phyloP scores from a whole-genome alignment of 345 rosid species.

The Rhizophora apiculata region DNA sequence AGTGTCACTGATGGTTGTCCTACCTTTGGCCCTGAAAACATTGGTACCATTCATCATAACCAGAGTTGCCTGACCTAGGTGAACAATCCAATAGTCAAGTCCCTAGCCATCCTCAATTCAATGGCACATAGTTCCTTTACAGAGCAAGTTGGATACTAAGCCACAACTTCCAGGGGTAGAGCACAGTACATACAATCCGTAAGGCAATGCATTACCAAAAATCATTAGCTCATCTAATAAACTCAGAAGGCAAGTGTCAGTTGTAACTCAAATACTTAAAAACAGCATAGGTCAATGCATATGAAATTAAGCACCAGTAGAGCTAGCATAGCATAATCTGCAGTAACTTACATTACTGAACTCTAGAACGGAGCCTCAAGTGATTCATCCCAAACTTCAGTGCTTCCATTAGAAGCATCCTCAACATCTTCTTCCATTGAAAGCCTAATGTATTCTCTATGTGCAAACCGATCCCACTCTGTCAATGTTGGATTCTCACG shows the following conservation, averaged over 20 bases:
- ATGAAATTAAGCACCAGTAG: neutral
- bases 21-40: neutral
- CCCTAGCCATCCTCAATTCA: neutral
- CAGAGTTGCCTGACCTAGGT: neutral
- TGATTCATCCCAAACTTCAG: slow-evolving; percentile 97
- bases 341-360: slow-evolving; percentile 27
- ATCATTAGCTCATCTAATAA: too few species aligned
- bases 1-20: neutral
- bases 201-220: too few species aligned
- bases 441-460: slow-evolving; percentile 93
- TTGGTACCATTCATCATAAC: neutral
- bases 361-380: slow-evolving; percentile 92
- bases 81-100: neutral
- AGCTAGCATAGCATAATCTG: neutral
- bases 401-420: slow-evolving; percentile 97
- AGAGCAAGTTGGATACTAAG: neutral
- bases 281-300: neutral
- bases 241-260: neutral
- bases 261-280: neutral
- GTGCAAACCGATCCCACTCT: slow-evolving; percentile 98
- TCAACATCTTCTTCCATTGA: slow-evolving; percentile 99
- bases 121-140: neutral
- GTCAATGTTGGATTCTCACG: slow-evolving; percentile 95
- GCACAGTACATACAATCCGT: too few species aligned
- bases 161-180: too few species aligned